phyloP scores from a whole-genome alignment of 257 asterid genomes.

The Solanum boliviense region DNA sequence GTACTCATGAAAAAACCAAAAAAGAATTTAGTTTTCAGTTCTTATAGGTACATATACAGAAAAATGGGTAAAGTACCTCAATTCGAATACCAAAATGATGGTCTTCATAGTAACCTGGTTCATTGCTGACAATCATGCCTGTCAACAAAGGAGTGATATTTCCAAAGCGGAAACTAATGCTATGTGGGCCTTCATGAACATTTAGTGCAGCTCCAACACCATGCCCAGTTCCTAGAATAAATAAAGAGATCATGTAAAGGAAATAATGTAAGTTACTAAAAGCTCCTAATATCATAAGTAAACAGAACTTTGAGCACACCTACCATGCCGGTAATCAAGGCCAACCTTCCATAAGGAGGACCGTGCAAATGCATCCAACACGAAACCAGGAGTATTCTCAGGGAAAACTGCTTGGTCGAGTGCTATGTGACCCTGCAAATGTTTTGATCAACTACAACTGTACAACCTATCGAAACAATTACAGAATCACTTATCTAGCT shows the following conservation, averaged over 20 bases:
- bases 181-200: conserved; percentile 99
- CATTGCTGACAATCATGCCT: conserved; percentile 98
- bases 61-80: conserved; percentile 44
- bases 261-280: background rate
- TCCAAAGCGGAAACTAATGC: conserved; percentile 94
- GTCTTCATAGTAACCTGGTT: conserved; percentile 98
- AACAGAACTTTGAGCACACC: background rate
- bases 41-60: background rate
- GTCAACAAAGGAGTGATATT: conserved; percentile 79
- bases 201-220: conserved; percentile 99
- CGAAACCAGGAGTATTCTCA: conserved; percentile 91
- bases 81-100: conserved; percentile 93
- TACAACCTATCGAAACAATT: background rate
- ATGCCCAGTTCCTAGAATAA: conserved; percentile 81
- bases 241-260: background rate
- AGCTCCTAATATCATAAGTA: background rate
- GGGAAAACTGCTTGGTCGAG: conserved; percentile 95
- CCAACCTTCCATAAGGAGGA: conserved; percentile 95
- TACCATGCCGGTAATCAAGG: conserved; percentile 98
- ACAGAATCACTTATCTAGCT: background rate
- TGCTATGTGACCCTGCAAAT: conserved; percentile 88
- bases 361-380: conserved; percentile 91
- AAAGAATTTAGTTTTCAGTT: background rate
- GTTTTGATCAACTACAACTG: background rate
- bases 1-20: background rate